Percentiles rank a stretch among this genome's conserved stretches.
Conservation (phyloP, 768 basidiomycete genomes). For the Boletus patriciae region DNA sequence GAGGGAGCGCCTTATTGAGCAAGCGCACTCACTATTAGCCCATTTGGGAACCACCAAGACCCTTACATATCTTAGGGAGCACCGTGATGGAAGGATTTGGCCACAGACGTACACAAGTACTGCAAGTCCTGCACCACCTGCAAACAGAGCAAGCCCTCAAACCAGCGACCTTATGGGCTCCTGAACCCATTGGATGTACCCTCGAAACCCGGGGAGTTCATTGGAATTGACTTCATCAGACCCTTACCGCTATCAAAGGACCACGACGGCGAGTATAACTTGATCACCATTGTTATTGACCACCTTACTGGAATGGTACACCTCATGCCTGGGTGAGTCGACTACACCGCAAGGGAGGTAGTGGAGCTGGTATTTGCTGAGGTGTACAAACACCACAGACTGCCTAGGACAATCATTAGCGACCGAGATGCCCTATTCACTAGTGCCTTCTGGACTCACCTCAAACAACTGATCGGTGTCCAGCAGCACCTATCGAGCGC, state of each 20-base stretch:
- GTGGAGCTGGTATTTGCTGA: conserved; percentile 37
- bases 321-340: conserved; percentile 16
- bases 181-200: conserved; percentile 31
- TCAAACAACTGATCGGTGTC: background rate
- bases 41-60: conserved; percentile 41
- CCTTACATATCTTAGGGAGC: conserved; percentile 11
- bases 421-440: conserved; percentile 30
- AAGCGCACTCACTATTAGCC: conserved; percentile 41
- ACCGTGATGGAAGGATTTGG: conserved; percentile 41
- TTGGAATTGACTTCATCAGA: conserved; percentile 43
- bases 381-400: conserved; percentile 33
- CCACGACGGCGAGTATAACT: conserved; percentile 21
- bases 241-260: conserved; percentile 30
- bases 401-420: conserved; percentile 15
- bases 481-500: background rate
- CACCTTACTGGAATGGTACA: conserved; percentile 24
- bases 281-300: conserved; percentile 26
- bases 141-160: conserved; percentile 12
- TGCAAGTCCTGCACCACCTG: background rate
- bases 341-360: conserved; percentile 34
- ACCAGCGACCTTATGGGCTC: conserved; percentile 29
- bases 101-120: conserved; percentile 16
- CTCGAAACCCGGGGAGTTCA: conserved; percentile 35
- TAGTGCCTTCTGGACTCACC: conserved; percentile 25
- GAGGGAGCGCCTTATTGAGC: conserved; percentile 35